Base-by-base conservation (phyloP, 2,329 filamentous ascomycete species). In the Phaeoacremonium minimum region DNA sequence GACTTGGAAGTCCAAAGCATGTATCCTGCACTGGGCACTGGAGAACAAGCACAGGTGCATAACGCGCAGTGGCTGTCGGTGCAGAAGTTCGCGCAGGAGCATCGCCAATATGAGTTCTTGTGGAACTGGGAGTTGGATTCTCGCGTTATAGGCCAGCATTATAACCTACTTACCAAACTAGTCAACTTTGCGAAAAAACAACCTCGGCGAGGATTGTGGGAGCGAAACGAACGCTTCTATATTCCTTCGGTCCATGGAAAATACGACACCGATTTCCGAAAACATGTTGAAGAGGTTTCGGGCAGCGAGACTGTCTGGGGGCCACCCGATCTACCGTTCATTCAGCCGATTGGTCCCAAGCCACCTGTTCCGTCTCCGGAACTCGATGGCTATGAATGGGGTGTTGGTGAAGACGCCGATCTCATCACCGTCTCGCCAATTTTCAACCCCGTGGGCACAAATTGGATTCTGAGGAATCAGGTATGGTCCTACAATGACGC, bases 61-160 rank as follows among this genome's bases (percentile, higher is more conserved):
- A 69, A 70, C 18, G 68, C 73, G 18, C 82, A 87, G 50, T 87
- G 82, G 68, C 71, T 87, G 46, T 82, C 83, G 6, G 71, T 89
- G 3, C 85, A 89, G 53, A 83, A 82, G 60, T 89, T 90, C 53
- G 77, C 77, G 40, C 73, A 84, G 50, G 82, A 84, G 33, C 82
- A 88, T 49, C 85, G 85, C 0, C 80, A 91, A 49, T 93, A 86
- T 46, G 84, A 90, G 47, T 88, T 77, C 49, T 72, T 88, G 47
- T 93, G 87, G 85, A 90, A 91, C 56, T 90, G 85, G 86, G 87
- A 93, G 55, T 85, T 88, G 62, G 86, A 93, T 52, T 80, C 83
- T 19, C 75, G 87, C 32, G 84, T 85, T 52, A 87, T 81, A 0
- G 87, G 87, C 7, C 85, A 93, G 45, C 82, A 89, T 61, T 90